phyloP scores from a whole-genome alignment of 345 rosid genomes.

The Psidium friedrichsthalianum region DNA sequence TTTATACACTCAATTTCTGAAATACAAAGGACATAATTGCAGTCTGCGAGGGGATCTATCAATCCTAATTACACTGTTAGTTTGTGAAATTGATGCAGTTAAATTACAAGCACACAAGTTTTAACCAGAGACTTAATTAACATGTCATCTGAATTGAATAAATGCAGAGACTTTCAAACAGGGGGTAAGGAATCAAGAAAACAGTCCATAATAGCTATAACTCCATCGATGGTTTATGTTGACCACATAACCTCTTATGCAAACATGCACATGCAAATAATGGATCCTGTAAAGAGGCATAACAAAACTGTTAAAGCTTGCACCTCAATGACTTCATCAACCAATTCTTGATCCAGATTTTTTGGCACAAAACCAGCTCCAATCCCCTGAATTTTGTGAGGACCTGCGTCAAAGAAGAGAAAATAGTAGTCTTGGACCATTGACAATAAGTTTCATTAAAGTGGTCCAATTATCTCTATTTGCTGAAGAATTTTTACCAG shows the following conservation, averaged over 20 bases:
- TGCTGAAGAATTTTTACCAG: conserved; percentile 31
- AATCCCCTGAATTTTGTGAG: conserved; percentile 99
- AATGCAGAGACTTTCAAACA: not conserved
- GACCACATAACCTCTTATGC: not conserved
- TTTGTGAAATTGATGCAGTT: not conserved
- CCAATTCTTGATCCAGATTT: conserved; percentile 56
- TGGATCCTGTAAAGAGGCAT: not conserved
- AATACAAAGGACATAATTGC: not conserved
- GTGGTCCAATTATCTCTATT: not conserved
- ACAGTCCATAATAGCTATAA: not conserved
- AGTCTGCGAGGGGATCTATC: not conserved
- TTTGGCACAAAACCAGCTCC: conserved; percentile 97
- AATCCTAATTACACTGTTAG: not conserved
- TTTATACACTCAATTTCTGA: not conserved
- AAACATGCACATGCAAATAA: not conserved
- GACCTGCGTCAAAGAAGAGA: conserved; percentile 33
- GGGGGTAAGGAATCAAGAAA: not conserved
- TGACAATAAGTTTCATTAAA: not conserved
- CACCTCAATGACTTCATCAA: conserved; percentile 90
- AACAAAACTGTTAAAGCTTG: not conserved
- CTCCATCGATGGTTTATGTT: not conserved
- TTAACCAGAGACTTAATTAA: no score
- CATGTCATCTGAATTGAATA: not conserved
- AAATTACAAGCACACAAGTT: not conserved
- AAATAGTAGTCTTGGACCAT: not conserved